These are phyloP conservation scores for Elaeis oleifera DNA, from an alignment of 202 grass and related monocot genomes.

Conservation along the genomic window DNA sequence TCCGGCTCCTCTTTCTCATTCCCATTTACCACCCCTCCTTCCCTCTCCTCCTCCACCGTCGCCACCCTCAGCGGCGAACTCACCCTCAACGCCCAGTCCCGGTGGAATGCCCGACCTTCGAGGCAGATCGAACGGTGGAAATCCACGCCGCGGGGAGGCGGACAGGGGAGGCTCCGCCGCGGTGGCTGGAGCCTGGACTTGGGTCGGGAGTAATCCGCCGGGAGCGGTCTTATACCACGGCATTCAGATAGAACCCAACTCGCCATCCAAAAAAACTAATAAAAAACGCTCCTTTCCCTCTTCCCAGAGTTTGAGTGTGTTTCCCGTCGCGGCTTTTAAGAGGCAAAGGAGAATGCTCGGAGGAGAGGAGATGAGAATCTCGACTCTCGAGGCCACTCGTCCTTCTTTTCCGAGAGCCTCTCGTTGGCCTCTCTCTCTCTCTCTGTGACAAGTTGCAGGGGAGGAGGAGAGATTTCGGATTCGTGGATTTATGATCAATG, in stretches of 20 bases:
- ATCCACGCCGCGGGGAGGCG: constrained; percentile 8
- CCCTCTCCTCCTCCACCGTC: constrained; percentile 37
- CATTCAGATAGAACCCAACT: constrained; percentile 61
- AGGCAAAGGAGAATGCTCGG: not conserved
- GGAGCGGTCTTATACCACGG: constrained; percentile 61
- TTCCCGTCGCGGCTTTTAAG: not conserved
- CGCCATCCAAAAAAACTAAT: constrained; percentile 38
- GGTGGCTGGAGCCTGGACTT: constrained; percentile 32
- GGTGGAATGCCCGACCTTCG: constrained; percentile 32
- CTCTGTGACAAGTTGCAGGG: not conserved
- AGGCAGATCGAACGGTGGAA: constrained; percentile 11
- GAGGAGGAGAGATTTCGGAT: too few relatives aligned
- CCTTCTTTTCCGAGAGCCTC: constrained; percentile 16
- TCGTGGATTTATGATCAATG: too few relatives aligned
- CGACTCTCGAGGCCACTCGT: constrained; percentile 24
- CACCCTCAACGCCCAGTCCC: constrained; percentile 67
- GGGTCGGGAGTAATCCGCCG: constrained; percentile 31
- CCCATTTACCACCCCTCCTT: not conserved
- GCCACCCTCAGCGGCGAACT: constrained; percentile 48
- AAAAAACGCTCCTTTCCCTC: not conserved
- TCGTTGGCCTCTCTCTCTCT: constrained; percentile 1
- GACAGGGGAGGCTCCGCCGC: constrained; percentile 11
- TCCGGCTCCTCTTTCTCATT: not conserved
- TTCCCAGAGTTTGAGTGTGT: not conserved
- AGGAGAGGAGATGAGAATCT: constrained; percentile 29